These are phyloP conservation scores for Adansonia digitata DNA, from an alignment of 345 rosid species.

Conservation along the genomic window DNA sequence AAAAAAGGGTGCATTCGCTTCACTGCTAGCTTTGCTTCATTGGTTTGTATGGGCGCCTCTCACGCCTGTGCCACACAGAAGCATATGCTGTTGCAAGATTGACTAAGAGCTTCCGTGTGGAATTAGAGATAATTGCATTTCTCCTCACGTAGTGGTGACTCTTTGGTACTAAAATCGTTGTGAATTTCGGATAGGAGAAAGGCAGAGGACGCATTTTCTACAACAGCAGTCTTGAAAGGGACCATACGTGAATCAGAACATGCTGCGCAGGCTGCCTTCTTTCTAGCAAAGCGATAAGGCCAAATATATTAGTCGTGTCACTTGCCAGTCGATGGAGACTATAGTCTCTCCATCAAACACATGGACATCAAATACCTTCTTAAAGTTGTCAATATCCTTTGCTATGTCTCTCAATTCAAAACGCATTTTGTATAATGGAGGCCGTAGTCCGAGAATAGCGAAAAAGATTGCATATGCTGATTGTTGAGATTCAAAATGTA, in stretches of 20 bases:
- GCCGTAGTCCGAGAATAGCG: too few species aligned
- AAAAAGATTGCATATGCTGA: too few species aligned
- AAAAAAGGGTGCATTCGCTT: constrained; percentile 14
- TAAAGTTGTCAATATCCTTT: too few species aligned
- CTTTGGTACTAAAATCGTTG: background rate
- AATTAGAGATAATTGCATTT: constrained; percentile 24
- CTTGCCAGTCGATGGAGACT: constrained; percentile 36
- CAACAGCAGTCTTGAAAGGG: background rate
- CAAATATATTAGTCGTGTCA: constrained; percentile 34
- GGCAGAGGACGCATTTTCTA: background rate
- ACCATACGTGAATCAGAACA: background rate
- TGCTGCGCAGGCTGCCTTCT: constrained; percentile 11
- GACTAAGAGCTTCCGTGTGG: constrained; percentile 13
- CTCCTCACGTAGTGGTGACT: background rate
- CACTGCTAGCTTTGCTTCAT: constrained; percentile 12
- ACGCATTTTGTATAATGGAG: too few species aligned
- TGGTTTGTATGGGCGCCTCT: constrained; percentile 2
- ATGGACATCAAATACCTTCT: too few species aligned
- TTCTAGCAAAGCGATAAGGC: constrained; percentile 33
- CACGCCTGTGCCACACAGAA: constrained; percentile 40
- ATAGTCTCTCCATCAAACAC: background rate
- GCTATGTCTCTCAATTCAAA: too few species aligned
- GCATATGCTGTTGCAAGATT: constrained; percentile 20
- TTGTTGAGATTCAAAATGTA: too few species aligned
- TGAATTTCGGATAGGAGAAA: background rate